Evolutionary conservation across 2,329 filamentous ascomycete species (phyloP).

Genomic region (Monilinia laxa): DNA sequence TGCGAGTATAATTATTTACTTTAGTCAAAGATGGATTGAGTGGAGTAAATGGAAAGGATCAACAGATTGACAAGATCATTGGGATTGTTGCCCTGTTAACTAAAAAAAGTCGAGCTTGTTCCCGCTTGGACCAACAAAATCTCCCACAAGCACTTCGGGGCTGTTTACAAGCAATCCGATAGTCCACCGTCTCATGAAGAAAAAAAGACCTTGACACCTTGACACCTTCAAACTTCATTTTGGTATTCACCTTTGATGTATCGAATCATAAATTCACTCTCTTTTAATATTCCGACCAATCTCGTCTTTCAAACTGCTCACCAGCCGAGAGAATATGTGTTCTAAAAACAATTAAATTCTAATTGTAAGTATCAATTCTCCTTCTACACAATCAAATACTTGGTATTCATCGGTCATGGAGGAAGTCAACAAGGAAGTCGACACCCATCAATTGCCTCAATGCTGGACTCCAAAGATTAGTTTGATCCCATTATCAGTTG

Average conservation of each 20-base stretch:
- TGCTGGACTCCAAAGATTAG: constrained; percentile 13
- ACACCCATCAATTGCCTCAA: constrained; percentile 7
- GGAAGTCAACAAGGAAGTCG: constrained; percentile 17
- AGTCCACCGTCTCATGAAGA: not conserved
- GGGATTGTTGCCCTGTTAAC: constrained; percentile 19
- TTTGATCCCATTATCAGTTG: not conserved
- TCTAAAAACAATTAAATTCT: constrained; percentile 1
- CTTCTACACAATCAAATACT: constrained; percentile 6
- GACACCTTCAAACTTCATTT: not conserved
- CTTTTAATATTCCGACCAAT: not conserved
- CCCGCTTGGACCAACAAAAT: constrained; percentile 5
- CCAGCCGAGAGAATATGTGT: not conserved
- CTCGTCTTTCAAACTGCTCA: not conserved
- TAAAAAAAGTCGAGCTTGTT: constrained; percentile 14
- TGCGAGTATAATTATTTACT: no score
- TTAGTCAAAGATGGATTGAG: no score
- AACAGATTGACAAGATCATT: not conserved
- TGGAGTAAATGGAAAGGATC: no score
- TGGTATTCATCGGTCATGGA: not conserved
- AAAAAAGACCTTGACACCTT: not conserved
- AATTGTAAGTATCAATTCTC: constrained; percentile 16
- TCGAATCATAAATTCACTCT: constrained; percentile 15
- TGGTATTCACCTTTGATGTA: constrained; percentile 5
- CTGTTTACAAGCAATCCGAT: constrained; percentile 19
- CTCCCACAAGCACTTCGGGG: not conserved